A percentile compares a stretch with the other conserved stretches of the same genome.
phyloP scores from a whole-genome alignment of 2,329 filamentous ascomycete species.

The Hymenoscyphus infarciens region DNA sequence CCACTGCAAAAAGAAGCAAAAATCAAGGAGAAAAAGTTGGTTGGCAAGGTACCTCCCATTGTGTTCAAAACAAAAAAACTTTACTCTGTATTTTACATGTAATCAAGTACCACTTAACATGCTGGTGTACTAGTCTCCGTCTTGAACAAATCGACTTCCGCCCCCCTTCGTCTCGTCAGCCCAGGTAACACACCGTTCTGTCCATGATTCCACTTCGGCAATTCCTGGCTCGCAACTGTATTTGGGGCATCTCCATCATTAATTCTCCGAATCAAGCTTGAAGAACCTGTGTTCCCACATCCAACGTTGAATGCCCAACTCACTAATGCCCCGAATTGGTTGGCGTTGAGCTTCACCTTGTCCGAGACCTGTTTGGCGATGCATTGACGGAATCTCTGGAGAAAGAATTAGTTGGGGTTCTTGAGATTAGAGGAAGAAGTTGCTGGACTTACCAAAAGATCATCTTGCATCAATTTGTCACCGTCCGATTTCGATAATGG shows the following conservation, averaged over 20 bases:
- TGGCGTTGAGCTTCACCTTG: slow-evolving; percentile 43
- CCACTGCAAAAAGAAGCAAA: too few species aligned
- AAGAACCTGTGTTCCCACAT: slow-evolving; percentile 40
- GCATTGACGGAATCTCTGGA: slow-evolving; percentile 37
- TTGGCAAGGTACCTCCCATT: too few species aligned
- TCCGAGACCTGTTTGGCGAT: slow-evolving; percentile 38
- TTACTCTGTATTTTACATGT: background rate
- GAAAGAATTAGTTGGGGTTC: too few species aligned
- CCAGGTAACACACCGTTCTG: slow-evolving; percentile 40
- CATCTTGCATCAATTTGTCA: slow-evolving; percentile 39
- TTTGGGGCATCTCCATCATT: slow-evolving; percentile 43
- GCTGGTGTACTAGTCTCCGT: slow-evolving; percentile 7
- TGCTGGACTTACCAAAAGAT: slow-evolving; percentile 36
- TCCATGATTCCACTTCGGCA: slow-evolving; percentile 47
- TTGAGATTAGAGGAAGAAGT: background rate
- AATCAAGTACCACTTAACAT: background rate
- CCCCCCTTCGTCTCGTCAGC: slow-evolving; percentile 41
- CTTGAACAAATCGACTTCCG: slow-evolving; percentile 43
- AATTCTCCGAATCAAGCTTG: slow-evolving; percentile 42
- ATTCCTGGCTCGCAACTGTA: slow-evolving; percentile 42
- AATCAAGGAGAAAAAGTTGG: too few species aligned
- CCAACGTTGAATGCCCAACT: slow-evolving; percentile 51
- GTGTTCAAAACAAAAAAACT: too few species aligned
- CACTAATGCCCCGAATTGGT: slow-evolving; percentile 51
- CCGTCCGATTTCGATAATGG: slow-evolving; percentile 43